Evolutionary conservation across 768 basidiomycete genomes (phyloP), one percentile per base, ranked within the genome.

Genomic region (Rhizopogon sp.): DNA sequence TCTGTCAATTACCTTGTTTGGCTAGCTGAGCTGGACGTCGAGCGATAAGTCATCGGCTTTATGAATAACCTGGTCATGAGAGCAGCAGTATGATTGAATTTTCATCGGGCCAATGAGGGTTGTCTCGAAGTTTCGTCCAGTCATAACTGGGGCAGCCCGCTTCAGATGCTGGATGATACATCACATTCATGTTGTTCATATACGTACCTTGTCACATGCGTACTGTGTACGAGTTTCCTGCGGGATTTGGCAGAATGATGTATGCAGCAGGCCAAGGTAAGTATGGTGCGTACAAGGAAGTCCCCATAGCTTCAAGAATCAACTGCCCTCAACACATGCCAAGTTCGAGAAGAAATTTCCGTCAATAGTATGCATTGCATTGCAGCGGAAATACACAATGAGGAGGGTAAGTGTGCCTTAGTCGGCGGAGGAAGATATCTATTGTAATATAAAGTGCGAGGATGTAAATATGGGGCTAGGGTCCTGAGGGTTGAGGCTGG

Each of bases 1-100:
- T 47, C 74, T 75, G 56, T 70, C 72, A 59, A 84, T 81, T 17
- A 84, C 66, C 31, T 9, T 78, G 79, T 58, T 76, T 83, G 3
- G 82, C 75, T 20, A 82, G 77, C 46, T 64, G 64, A 35, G 70
- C 46, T 72, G 62, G 28, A 62, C 13, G 45, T 54, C 10, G 29
- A 20, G n/a, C 33, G 40, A 50, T 39, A 25, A 33, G 8, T 8
- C 31, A 9, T 33, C 31, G 2, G 31, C 31, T 33, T 33, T 9
- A 33, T 9, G 31, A 33, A 1, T 49, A 33, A 17, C 17, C 37
- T 31, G 57, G 39, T 59, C 41, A n/a, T 47, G 39, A 17, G 58
- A 46, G 50, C 33, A 6, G 2, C 7, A 16, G 33, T 20, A 35
- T 20, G 31, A 20, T 47, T 13, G 45, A 33, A 22, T 43, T 25